Base-by-base conservation (phyloP, 2,329 filamentous ascomycete genomes). In the Niveomyces coronatus region DNA sequence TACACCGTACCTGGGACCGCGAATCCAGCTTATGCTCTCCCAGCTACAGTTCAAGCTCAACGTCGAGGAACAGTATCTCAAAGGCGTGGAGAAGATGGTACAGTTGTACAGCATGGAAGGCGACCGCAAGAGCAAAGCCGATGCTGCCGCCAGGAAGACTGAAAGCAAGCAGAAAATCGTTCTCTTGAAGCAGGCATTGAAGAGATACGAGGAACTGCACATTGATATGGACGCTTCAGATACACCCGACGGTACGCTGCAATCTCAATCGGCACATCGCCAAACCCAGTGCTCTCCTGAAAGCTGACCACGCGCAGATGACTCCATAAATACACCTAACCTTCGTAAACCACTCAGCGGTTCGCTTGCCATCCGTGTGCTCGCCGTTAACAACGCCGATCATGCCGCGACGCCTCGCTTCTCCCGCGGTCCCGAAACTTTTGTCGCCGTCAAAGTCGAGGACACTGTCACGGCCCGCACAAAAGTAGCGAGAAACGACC, bases 101-200 rank as follows among this genome's bases (percentile, higher is more conserved):
- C 86, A 91, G 58, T 70, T 98, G 24, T 98, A 98, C 57, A 81
- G 91, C 56, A 91, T 96, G 74, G 91, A 96, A 60, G 89, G 91
- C 20, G 91, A 98, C 57, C 80, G 88, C 50, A 95, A 94, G 69
- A 96, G 89, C 65, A 85, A 83, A 58, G 79, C 84, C 41, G 91
- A 98, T 60, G 91, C 91, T 29, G 87, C 94, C 51, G 85, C 82
- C 35, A 79, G 86, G 54, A 76, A 84, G 41, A 82, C 94, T 44
- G 91, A 98, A 64, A 96, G 89, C 64, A 94, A 88, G 59, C 89
- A 96, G 61, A 98, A 98, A 67, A 95, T 98, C 34, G 80, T 94
- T 52, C 72, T 98, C 46, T 68, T 98, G 47, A 94, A 93, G 64
- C 88, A 96, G 65, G 88, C 91, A 34, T 70, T 98, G 55, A 94